Conservation (phyloP, 2,329 filamentous ascomycete species). For the Hypomyces rosellus region DNA sequence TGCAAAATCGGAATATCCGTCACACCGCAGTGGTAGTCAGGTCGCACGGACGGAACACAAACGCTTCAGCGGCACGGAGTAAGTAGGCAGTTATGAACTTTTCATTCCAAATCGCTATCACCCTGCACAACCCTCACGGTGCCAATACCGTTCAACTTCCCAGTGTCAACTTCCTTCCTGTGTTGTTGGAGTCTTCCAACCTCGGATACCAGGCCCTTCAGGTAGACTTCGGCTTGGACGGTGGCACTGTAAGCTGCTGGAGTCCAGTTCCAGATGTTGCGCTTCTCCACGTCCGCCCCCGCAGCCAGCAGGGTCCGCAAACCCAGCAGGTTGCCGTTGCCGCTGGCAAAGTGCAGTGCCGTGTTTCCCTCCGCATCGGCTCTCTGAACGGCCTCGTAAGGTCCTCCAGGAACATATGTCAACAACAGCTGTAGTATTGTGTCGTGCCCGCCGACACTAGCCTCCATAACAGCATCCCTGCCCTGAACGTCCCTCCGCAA, state of each 20-base stretch:
- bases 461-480: slow-evolving; percentile 66
- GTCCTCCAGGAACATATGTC: slow-evolving; percentile 52
- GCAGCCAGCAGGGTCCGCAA: slow-evolving; percentile 70
- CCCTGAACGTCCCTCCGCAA: slow-evolving; percentile 60
- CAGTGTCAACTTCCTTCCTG: slow-evolving; percentile 35
- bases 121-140: slow-evolving; percentile 39
- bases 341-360: slow-evolving; percentile 78
- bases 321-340: slow-evolving; percentile 72
- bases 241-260: slow-evolving; percentile 78
- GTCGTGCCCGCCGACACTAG: slow-evolving; percentile 54
- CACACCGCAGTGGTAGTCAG: neutral
- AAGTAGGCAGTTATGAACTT: slow-evolving; percentile 6
- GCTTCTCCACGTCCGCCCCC: slow-evolving; percentile 65
- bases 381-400: slow-evolving; percentile 46
- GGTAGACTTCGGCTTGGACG: slow-evolving; percentile 77
- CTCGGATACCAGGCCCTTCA: slow-evolving; percentile 69
- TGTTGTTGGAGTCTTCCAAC: slow-evolving; percentile 50
- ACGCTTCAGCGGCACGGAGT: neutral
- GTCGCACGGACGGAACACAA: neutral
- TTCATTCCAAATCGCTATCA: slow-evolving; percentile 27
- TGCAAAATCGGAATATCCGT: neutral
- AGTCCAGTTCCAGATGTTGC: slow-evolving; percentile 75
- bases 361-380: slow-evolving; percentile 74
- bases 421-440: slow-evolving; percentile 59
- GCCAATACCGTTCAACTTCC: slow-evolving; percentile 31